Base-by-base conservation (phyloP, 306 rosid species). In the Vicia villosa region DNA sequence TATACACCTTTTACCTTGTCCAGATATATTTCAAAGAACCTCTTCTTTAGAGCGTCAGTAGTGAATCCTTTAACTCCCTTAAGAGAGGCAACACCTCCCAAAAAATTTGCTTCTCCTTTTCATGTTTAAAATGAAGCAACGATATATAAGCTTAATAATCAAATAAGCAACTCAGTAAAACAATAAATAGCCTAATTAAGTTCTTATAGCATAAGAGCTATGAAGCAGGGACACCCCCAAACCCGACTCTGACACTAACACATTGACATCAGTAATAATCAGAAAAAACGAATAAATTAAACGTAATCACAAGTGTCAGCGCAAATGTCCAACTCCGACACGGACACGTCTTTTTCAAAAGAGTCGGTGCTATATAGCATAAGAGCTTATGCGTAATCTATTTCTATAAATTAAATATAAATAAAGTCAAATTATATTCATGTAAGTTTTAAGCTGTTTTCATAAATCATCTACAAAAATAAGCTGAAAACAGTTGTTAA, bases 81-180 rank as follows among this genome's bases (percentile, higher is more conserved):
- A 60, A 83, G 87, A 72, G 90, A 74, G 63, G 98, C 98, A 59
- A 94, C 98, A 42, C 97, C 98, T 67, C 98, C 98, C 83, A 94
- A 81, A 79, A 94, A 94, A 62, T 88, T 94, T 5, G 92, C 98
- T 73, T 94, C 98, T 6, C 97, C 98, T 94, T 52, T 50, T 73
- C 59, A 79, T 62, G 73, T 74, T 82, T 73, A 46, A 74, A 66
- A 75, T 64, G 55, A 47, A 21, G 26, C 46, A 80, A 67, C 28
- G 66, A 75, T 73, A 68, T 60, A 62, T 19, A 47, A 54, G 76
- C 54, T 70, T 52, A 66, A 36, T 55, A 43, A 60, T 60, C 60
- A 77, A 68, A 42, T 59, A 37, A 34, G 63, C 41, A 74, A 26
- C 51, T 22, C 75, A 64, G 42, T 12, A 50, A 58, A 58, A 73